Percentiles rank a stretch among this genome's conserved stretches.
These are phyloP conservation scores for Sordariomycetes sp. DNA, from an alignment of 2,329 filamentous ascomycete genomes.

Conservation along the genomic window DNA sequence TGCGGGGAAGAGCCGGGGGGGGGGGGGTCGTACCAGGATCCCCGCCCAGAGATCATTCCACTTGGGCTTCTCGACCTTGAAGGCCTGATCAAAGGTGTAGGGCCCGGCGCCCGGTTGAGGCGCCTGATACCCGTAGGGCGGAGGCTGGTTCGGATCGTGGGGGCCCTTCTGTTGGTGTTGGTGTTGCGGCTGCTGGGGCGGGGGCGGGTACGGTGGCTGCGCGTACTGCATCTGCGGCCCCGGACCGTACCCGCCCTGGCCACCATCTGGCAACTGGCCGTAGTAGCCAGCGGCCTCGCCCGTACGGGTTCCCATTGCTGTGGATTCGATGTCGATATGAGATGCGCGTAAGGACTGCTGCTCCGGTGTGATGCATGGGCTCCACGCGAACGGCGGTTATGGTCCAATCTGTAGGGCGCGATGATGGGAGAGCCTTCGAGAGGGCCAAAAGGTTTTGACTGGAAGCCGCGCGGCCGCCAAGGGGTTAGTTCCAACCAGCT, in stretches of 20 bases:
- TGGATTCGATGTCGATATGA: background rate
- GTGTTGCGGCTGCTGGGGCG: constrained; percentile 8
- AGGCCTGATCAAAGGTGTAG: constrained; percentile 61
- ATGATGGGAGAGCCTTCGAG: background rate
- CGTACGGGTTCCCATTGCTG: background rate
- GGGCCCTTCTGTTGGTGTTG: constrained; percentile 11
- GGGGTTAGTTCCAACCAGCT: background rate
- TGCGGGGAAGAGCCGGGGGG: background rate
- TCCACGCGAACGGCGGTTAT: background rate
- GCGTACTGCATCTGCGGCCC: constrained; percentile 5
- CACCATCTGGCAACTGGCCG: constrained; percentile 3
- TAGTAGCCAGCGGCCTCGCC: constrained; percentile 4
- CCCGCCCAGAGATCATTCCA: constrained; percentile 88
- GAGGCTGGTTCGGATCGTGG: constrained; percentile 9
- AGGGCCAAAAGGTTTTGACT: background rate
- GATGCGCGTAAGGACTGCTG: background rate
- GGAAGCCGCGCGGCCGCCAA: background rate
- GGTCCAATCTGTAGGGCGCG: background rate
- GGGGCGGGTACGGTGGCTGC: background rate
- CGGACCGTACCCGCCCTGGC: background rate
- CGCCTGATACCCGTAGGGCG: constrained; percentile 20
- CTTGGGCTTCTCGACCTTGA: constrained; percentile 73
- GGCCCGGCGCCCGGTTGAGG: constrained; percentile 28
- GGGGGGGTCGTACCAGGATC: constrained; percentile 42
- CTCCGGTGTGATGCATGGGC: background rate